Evolutionary conservation across 75 land plant species (phyloP).

Genomic region (Gnetum montanum): DNA sequence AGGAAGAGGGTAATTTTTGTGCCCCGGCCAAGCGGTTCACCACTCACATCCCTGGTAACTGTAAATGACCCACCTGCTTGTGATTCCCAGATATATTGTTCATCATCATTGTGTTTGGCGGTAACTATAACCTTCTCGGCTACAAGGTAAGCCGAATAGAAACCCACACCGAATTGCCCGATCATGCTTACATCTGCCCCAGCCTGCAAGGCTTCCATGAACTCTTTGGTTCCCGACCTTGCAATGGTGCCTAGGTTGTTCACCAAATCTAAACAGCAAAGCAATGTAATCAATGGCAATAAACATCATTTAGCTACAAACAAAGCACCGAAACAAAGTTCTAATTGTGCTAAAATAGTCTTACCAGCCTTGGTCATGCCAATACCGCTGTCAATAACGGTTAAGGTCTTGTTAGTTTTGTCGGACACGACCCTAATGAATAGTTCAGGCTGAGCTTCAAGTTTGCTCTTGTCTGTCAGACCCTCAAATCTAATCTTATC

Average conservation of each 20-base stretch:
- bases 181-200: conserved; percentile 53
- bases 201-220: neutral
- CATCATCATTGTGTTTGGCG: conserved; percentile 51
- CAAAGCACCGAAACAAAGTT: no score
- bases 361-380: conserved; percentile 57
- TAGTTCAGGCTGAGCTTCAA: conserved; percentile 32
- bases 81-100: conserved; percentile 48
- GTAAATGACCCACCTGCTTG: conserved; percentile 59
- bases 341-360: no score
- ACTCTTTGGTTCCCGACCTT: neutral
- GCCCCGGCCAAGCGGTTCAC: conserved; percentile 49
- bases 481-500: conserved; percentile 77
- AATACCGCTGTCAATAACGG: conserved; percentile 63
- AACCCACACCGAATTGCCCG: conserved; percentile 80
- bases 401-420: conserved; percentile 54
- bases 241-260: conserved; percentile 77
- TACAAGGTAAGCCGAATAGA: conserved; percentile 95
- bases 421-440: conserved; percentile 36
- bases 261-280: conserved; percentile 62
- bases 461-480: conserved; percentile 66
- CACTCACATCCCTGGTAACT: conserved; percentile 37
- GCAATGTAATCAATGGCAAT: no score
- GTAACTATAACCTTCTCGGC: conserved; percentile 81
- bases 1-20: conserved; percentile 42
- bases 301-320: no score